Evolutionary conservation across 176 grass and related monocot species (phyloP), one percentile per base, ranked within the genome.

Genomic region (Zoysia pacifica): DNA sequence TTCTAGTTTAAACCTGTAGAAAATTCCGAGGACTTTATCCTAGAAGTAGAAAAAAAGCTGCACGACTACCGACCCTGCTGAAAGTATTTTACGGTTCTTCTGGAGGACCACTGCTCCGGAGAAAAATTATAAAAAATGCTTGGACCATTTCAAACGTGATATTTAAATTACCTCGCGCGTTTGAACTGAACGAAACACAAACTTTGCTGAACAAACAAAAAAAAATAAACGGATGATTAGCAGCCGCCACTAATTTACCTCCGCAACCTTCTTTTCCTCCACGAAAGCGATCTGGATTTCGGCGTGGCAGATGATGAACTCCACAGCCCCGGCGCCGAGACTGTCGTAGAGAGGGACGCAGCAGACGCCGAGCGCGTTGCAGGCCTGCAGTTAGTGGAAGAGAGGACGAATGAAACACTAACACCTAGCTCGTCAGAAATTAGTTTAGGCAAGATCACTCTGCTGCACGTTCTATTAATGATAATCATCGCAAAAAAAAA

Each of bases 291-390:
- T 89, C 35, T 89, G 71, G 76, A 94, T 56, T 83, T 98, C 95
- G 9, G 95, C 95, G 45, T 98, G 95, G 48, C 93, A 94, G 28
- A 94, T 85, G 74, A 98, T 90, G 18, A 98, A 98, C 38, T 94
- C 89, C 56, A 98, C 84, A 7, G 92, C 95, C 60, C 88, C 88
- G 48, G 92, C 89, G 71, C 94, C 95, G 60, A 97, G 95, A 50
- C 81, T 86, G 74, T 97, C 95, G 62, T 94, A 97, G 60, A 97
- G 79, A 0, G 95, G 95, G 56, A 97, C 92, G 65, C 91, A 94
- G 28, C 83, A 94, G 75, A 97, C 75, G 49, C 92, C 95, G 67
- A 94, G 88, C 28, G 92, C 95, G 69, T 97, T 93, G 83, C 92
- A 97, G 61, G 95, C 95, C 95, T 97, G 64, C 50, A 73, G 28